These are phyloP conservation scores for Leccinum colubrinum DNA, from an alignment of 1,284 basidiomycete species.

Conservation along the genomic window DNA sequence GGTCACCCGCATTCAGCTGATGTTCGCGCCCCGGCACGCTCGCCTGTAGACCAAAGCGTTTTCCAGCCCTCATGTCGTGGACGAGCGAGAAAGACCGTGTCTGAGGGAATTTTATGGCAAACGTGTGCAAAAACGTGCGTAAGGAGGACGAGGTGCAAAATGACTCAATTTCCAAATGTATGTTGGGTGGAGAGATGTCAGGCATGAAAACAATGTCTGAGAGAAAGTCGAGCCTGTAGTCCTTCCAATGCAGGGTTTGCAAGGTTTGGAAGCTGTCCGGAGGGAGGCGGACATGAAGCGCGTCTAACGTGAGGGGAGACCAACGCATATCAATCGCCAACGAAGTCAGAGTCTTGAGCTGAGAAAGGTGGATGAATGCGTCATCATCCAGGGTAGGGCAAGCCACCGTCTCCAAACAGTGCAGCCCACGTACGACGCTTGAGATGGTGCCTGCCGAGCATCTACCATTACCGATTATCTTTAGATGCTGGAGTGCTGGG, in stretches of 20 bases:
- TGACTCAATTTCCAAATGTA: constrained; percentile 22
- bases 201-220: constrained; percentile 22
- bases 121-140: constrained; percentile 15
- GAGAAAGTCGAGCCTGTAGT: constrained; percentile 17
- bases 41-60: constrained; percentile 22
- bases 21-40: constrained; percentile 18
- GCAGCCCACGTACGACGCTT: constrained; percentile 13
- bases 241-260: constrained; percentile 24
- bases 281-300: constrained; percentile 12
- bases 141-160: constrained; percentile 21
- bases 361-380: constrained; percentile 23
- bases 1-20: constrained; percentile 8
- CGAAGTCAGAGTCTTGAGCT: constrained; percentile 18
- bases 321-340: constrained; percentile 24
- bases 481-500: constrained; percentile 18
- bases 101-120: constrained; percentile 15
- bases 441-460: constrained; percentile 16
- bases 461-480: constrained; percentile 23
- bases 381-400: constrained; percentile 25
- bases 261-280: constrained; percentile 13
- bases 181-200: constrained; percentile 7
- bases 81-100: constrained; percentile 22
- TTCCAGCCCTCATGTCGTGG: constrained; percentile 18
- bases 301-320: constrained; percentile 16
- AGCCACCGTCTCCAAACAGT: constrained; percentile 11